Percentiles rank a stretch among this genome's conserved stretches.
Evolutionary conservation across 176 grass and related monocot genomes (phyloP).

Genomic region (Oryza australiensis): DNA sequence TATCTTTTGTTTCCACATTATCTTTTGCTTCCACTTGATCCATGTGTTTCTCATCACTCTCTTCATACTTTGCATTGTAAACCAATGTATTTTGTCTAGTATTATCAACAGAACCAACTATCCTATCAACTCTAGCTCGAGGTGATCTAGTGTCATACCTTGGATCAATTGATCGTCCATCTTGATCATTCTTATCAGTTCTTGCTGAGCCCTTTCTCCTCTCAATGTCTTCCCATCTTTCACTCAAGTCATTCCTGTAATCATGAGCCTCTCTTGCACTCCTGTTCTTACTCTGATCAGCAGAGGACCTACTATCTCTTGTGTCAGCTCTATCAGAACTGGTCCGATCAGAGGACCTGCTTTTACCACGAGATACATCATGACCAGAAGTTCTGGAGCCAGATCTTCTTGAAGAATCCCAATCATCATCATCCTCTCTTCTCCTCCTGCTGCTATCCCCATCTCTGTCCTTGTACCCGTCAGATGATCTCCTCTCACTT

Average conservation of each 20-base stretch:
- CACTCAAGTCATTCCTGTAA: slow-evolving; percentile 35
- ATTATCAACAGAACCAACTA: slow-evolving; percentile 23
- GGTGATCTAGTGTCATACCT: slow-evolving; percentile 28
- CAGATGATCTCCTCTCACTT: slow-evolving; percentile 36
- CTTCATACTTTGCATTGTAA: slow-evolving; percentile 14
- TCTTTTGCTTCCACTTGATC: slow-evolving; percentile 14
- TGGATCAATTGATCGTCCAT: slow-evolving; percentile 11
- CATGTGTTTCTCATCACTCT: background rate
- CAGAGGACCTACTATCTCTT: slow-evolving; percentile 35
- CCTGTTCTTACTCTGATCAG: slow-evolving; percentile 39
- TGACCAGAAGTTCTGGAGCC: slow-evolving; percentile 28
- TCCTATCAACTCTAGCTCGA: slow-evolving; percentile 24
- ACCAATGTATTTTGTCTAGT: background rate
- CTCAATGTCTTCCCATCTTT: slow-evolving; percentile 19
- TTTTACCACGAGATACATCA: slow-evolving; percentile 28
- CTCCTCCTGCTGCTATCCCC: slow-evolving; percentile 42
- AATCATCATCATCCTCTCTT: slow-evolving; percentile 44
- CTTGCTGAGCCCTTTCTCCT: slow-evolving; percentile 22
- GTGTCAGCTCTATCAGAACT: slow-evolving; percentile 36
- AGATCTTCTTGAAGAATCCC: slow-evolving; percentile 51
- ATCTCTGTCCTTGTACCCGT: slow-evolving; percentile 41
- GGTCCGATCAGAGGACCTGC: slow-evolving; percentile 35
- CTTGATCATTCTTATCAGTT: slow-evolving; percentile 14
- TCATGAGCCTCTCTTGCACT: slow-evolving; percentile 20
- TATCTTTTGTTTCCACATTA: slow-evolving; percentile 31